Percentiles rank a stretch among this genome's conserved stretches.
Conservation (phyloP, 345 rosid genomes). For the Jatropha curcas region DNA sequence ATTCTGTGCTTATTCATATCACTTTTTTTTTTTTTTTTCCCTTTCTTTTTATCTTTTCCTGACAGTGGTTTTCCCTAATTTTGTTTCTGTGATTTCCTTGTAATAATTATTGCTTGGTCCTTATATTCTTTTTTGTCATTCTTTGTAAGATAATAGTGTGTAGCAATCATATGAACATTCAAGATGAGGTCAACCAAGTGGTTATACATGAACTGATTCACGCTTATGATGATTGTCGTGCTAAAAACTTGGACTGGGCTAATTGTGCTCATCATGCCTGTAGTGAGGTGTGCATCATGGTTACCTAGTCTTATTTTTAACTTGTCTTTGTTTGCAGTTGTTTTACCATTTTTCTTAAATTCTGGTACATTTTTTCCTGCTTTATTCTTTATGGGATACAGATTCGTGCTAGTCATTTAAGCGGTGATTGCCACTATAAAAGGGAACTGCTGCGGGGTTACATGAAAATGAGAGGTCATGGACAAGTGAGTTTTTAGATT, state of each 20-base stretch:
- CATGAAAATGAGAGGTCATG: constrained; percentile 81
- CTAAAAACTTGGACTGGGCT: constrained; percentile 78
- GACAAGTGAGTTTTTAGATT: constrained; percentile 59
- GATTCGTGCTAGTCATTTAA: constrained; percentile 92
- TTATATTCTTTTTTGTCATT: constrained; percentile 11
- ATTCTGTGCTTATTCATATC: background rate
- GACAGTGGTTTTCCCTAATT: too few relatives aligned
- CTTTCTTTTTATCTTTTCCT: too few relatives aligned
- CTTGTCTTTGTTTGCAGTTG: constrained; percentile 3
- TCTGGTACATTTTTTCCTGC: background rate
- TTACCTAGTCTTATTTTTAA: background rate
- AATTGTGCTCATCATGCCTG: constrained; percentile 98
- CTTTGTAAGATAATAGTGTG: constrained; percentile 69
- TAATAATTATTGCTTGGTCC: background rate
- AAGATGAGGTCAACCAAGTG: constrained; percentile 88
- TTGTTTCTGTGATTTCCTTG: background rate
- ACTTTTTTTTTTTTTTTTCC: background rate
- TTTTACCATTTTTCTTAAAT: background rate
- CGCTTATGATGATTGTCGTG: constrained; percentile 90
- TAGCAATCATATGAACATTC: constrained; percentile 64
- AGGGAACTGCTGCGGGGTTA: constrained; percentile 75
- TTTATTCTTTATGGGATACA: constrained; percentile 21
- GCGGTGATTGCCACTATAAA: constrained; percentile 94
- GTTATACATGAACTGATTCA: constrained; percentile 86
- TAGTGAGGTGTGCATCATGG: constrained; percentile 64